Conservation (phyloP, 495 filamentous ascomycete genomes). For the Neurospora sp. region DNA sequence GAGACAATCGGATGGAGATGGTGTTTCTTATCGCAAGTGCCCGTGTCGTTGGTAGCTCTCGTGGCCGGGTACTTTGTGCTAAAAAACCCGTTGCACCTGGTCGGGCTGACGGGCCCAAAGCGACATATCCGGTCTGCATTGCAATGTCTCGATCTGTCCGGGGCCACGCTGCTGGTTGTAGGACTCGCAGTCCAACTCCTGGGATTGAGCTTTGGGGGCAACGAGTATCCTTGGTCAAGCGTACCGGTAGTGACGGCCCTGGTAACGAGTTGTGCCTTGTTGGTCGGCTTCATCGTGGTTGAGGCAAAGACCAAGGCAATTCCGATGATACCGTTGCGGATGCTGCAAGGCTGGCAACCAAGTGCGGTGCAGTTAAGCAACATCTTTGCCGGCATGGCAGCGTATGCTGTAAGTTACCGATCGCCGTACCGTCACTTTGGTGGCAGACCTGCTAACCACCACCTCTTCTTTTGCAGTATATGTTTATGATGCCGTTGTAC, state of each 20-base stretch:
- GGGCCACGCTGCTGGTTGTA: constrained; percentile 43
- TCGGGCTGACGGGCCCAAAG: constrained; percentile 6
- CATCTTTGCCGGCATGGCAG: constrained; percentile 51
- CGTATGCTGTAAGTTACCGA: constrained; percentile 44
- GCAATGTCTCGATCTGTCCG: constrained; percentile 46
- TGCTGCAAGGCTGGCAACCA: constrained; percentile 44
- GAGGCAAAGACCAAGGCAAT: constrained; percentile 50
- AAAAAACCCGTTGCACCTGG: constrained; percentile 24
- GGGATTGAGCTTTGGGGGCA: constrained; percentile 51
- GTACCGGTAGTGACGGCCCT: constrained; percentile 41
- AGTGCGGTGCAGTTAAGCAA: constrained; percentile 49
- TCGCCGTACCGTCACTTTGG: neutral
- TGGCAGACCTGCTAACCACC: neutral
- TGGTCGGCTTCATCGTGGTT: constrained; percentile 41
- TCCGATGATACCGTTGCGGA: constrained; percentile 50
- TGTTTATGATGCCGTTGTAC: constrained; percentile 55
- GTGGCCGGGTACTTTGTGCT: constrained; percentile 45
- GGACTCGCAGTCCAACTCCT: constrained; percentile 47
- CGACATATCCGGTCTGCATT: constrained; percentile 31
- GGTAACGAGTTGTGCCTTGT: constrained; percentile 38
- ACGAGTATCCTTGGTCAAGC: constrained; percentile 49
- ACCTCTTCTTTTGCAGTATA: constrained; percentile 35
- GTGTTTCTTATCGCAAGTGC: constrained; percentile 44
- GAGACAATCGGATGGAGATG: constrained; percentile 42
- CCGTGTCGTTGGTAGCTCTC: constrained; percentile 43